Conservation (phyloP, 78 protist genomes). For the Dictyostelium capitatum region DNA sequence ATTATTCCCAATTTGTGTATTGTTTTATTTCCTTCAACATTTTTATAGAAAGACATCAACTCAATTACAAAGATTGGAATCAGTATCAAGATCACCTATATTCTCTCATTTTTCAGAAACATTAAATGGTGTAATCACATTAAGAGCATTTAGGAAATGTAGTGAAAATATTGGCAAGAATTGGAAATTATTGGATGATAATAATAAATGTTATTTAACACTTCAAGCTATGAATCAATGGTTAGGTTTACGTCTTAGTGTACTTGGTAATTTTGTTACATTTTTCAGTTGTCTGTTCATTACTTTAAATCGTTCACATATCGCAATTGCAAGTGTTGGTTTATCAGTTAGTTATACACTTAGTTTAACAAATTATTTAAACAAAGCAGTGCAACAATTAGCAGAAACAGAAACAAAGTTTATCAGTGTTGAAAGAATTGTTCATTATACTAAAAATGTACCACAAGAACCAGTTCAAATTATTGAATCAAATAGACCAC, state of each 20-base stretch:
- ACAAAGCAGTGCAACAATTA: constrained; percentile 39
- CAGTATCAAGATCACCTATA: constrained; percentile 90
- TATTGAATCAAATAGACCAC: constrained; percentile 29
- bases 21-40: constrained; percentile 44
- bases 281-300: constrained; percentile 62
- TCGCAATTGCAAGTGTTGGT: constrained; percentile 80
- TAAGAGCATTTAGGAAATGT: constrained; percentile 57
- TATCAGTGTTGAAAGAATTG: constrained; percentile 82
- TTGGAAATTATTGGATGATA: neutral
- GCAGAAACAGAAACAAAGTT: constrained; percentile 75
- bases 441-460: constrained; percentile 31
- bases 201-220: constrained; percentile 24
- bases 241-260: constrained; percentile 89
- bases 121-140: constrained; percentile 63
- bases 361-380: constrained; percentile 26
- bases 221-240: constrained; percentile 70
- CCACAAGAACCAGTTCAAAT: constrained; percentile 51
- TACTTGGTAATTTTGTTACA: constrained; percentile 75
- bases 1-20: constrained; percentile 25
- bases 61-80: constrained; percentile 91
- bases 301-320: neutral
- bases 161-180: neutral
- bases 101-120: constrained; percentile 87
- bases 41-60: constrained; percentile 54
- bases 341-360: constrained; percentile 76